A percentile compares a stretch with the other conserved stretches of the same genome.
Evolutionary conservation across 495 filamentous ascomycete genomes (phyloP).

Genomic region (Pseudomonodictys pantanalensis): DNA sequence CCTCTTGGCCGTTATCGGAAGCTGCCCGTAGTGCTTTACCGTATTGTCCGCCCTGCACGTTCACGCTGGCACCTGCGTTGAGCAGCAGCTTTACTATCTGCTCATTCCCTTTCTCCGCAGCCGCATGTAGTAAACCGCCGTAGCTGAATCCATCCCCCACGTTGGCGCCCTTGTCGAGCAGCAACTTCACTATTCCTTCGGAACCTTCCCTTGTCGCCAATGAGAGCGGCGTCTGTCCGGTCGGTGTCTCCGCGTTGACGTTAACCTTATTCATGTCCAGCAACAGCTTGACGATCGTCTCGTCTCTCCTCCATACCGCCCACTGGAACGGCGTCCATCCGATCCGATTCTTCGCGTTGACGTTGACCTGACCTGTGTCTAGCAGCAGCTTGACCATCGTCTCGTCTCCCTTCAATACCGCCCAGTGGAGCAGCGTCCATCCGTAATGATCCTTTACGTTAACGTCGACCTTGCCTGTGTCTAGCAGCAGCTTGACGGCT

Average conservation of each 20-base stretch:
- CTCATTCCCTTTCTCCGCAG: background rate
- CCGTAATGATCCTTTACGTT: background rate
- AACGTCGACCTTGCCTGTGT: background rate
- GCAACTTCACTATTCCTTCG: conserved; percentile 26
- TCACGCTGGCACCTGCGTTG: too few relatives aligned
- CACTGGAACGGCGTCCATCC: too few relatives aligned
- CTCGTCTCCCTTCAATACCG: background rate
- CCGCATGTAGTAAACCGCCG: background rate
- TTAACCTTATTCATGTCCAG: conserved; percentile 4
- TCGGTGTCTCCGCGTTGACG: background rate
- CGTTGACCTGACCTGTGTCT: background rate
- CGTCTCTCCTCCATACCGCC: too few relatives aligned
- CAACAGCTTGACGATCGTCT: too few relatives aligned
- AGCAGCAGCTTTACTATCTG: background rate
- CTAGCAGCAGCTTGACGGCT: background rate
- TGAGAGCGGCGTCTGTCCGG: conserved; percentile 35
- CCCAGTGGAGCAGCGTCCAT: background rate
- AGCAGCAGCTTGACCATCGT: background rate
- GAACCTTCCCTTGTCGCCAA: conserved; percentile 34
- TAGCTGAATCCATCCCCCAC: background rate
- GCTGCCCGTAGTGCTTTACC: too few relatives aligned
- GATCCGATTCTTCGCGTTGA: too few relatives aligned
- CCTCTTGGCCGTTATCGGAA: too few relatives aligned
- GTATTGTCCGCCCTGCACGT: too few relatives aligned
- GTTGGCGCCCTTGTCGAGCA: background rate